Conservation (phyloP, 208 protist genomes). For the Leishmania braziliensis region DNA sequence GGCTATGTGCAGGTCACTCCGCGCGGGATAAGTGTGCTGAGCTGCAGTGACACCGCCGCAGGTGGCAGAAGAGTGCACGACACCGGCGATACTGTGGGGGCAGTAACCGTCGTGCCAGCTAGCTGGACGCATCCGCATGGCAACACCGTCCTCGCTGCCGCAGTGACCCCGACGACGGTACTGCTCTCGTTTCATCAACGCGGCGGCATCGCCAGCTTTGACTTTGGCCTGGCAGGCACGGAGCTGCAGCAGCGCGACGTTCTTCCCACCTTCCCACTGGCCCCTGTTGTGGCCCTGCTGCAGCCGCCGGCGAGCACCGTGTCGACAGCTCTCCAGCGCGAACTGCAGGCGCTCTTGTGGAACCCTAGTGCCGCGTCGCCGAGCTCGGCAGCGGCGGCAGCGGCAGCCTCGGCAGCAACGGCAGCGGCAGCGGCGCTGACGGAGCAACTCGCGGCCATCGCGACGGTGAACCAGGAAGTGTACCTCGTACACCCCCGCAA, state of each 20-base stretch:
- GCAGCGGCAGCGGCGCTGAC: conserved; percentile 8
- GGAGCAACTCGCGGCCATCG: conserved; percentile 66
- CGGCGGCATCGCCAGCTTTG: conserved; percentile 78
- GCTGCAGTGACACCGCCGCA: conserved; percentile 1
- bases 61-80: conserved; percentile 1
- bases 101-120: conserved; percentile 31
- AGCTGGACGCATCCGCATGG: conserved; percentile 78
- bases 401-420: conserved; percentile 6
- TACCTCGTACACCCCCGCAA: conserved; percentile 64
- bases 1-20: conserved; percentile 84
- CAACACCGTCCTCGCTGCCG: conserved; percentile 75
- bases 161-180: conserved; percentile 48
- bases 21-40: conserved; percentile 55
- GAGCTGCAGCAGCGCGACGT: conserved; percentile 61
- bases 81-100: not conserved
- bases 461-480: conserved; percentile 66
- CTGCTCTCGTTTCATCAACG: conserved; percentile 65
- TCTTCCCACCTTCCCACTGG: conserved; percentile 66
- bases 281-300: conserved; percentile 63
- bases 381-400: conserved; percentile 17
- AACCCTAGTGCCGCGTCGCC: conserved; percentile 10
- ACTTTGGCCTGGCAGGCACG: conserved; percentile 59
- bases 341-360: conserved; percentile 42
- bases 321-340: conserved; percentile 25
- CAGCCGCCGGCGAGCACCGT: conserved; percentile 43